These are phyloP conservation scores for Saccharomycopsis hybrid DNA, from an alignment of 1,139 yeast genomes.

Conservation along the genomic window DNA sequence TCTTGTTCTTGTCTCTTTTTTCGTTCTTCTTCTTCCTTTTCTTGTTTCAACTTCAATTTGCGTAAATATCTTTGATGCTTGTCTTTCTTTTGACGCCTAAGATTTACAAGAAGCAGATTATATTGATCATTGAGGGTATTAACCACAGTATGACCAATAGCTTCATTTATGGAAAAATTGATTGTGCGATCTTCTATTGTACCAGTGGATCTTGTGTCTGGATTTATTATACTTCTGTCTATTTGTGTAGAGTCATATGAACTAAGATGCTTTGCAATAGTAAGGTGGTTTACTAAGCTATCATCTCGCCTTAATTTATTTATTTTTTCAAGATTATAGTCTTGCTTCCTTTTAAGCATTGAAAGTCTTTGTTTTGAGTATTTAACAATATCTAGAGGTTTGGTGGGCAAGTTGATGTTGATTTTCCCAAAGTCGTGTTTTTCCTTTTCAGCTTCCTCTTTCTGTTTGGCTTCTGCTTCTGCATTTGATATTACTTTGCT, in stretches of 20 bases:
- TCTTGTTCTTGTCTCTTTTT: not conserved
- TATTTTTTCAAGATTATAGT: slow-evolving; percentile 5
- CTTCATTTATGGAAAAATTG: slow-evolving; percentile 7
- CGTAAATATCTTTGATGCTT: slow-evolving; percentile 7
- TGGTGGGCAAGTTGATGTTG: slow-evolving; percentile 23
- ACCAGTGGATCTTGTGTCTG: not conserved
- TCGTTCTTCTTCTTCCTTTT: slow-evolving; percentile 10
- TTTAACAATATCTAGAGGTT: slow-evolving; percentile 46
- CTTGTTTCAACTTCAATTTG: slow-evolving; percentile 9
- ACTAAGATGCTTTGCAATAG: slow-evolving; percentile 12
- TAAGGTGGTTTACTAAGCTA: slow-evolving; percentile 6
- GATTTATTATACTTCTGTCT: not conserved
- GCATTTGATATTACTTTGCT: slow-evolving; percentile 7
- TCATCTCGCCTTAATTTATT: slow-evolving; percentile 8
- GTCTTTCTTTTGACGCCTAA: slow-evolving; percentile 13
- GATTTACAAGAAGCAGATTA: slow-evolving; percentile 5
- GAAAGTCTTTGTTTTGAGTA: slow-evolving; percentile 45
- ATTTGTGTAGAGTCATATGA: slow-evolving; percentile 10
- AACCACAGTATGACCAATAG: slow-evolving; percentile 4
- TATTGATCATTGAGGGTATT: slow-evolving; percentile 11
- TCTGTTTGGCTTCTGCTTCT: slow-evolving; percentile 9
- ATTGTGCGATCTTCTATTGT: not conserved
- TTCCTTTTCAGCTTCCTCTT: slow-evolving; percentile 17
- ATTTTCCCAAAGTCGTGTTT: slow-evolving; percentile 17
- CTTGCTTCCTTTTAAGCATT: slow-evolving; percentile 28